Conservation (phyloP, 139 green algal species). For the Diplosphaera chodatii region DNA sequence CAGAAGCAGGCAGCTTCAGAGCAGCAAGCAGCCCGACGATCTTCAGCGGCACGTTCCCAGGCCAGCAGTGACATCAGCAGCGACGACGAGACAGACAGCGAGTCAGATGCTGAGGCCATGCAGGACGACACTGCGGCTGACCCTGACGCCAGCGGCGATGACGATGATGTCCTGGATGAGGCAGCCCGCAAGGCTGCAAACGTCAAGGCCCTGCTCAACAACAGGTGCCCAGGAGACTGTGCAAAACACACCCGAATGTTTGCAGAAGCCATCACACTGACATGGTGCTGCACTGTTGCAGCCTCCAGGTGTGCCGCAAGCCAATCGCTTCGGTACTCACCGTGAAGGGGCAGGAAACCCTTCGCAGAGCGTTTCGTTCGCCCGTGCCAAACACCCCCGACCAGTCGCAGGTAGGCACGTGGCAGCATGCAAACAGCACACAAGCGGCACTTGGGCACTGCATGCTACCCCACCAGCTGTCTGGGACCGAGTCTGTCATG, state of each 20-base stretch:
- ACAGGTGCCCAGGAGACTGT: no score
- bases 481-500: no score
- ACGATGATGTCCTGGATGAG: background rate
- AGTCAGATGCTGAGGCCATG: background rate
- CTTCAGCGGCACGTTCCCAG: no score
- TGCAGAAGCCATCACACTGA: no score
- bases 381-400: background rate
- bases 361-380: background rate
- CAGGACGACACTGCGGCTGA: background rate
- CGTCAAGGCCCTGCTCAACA: conserved; percentile 51
- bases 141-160: background rate
- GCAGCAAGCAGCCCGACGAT: no score
- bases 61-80: background rate
- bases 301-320: conserved; percentile 41
- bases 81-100: background rate
- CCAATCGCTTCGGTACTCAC: conserved; percentile 56
- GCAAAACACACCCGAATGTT: no score
- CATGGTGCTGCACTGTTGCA: no score
- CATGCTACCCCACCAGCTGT: no score
- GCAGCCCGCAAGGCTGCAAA: conserved; percentile 37
- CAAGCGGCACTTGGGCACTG: no score
- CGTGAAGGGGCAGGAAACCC: conserved; percentile 25
- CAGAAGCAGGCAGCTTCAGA: no score
- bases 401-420: background rate
- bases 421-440: no score